phyloP scores from a whole-genome alignment of 805 yeast genomes.

The Candida tallmaniae region DNA sequence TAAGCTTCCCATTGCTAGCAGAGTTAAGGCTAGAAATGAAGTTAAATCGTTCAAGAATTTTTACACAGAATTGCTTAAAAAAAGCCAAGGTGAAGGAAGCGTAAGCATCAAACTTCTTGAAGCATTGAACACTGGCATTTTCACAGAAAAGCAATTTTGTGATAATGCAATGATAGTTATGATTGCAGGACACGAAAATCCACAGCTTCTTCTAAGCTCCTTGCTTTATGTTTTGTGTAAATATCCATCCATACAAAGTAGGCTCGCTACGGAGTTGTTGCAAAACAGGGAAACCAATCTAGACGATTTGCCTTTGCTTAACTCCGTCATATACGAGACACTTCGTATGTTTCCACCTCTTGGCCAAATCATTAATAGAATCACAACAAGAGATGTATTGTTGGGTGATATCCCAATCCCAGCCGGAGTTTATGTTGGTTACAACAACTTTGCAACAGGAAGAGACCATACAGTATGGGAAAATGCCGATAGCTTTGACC shows the following conservation, averaged over 20 bases:
- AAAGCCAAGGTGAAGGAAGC: constrained; percentile 17
- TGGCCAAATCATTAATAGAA: constrained; percentile 51
- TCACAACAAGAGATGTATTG: constrained; percentile 31
- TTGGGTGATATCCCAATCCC: constrained; percentile 47
- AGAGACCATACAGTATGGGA: constrained; percentile 41
- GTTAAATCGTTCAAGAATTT: constrained; percentile 38
- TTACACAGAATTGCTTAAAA: constrained; percentile 30
- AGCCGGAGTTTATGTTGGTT: constrained; percentile 49
- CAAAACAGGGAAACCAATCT: not conserved
- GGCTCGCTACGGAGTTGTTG: constrained; percentile 18
- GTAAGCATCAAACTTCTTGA: constrained; percentile 40
- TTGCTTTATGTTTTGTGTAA: constrained; percentile 45
- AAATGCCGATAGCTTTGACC: constrained; percentile 40
- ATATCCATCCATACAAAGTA: constrained; percentile 26
- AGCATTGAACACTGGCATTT: constrained; percentile 31
- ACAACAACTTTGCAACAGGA: constrained; percentile 50
- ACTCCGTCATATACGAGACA: constrained; percentile 41
- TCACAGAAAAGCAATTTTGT: constrained; percentile 43
- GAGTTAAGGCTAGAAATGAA: constrained; percentile 39
- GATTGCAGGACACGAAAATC: constrained; percentile 65
- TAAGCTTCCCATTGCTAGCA: constrained; percentile 42
- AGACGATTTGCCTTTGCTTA: constrained; percentile 19
- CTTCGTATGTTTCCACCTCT: constrained; percentile 52
- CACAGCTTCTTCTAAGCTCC: constrained; percentile 48
- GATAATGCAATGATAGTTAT: constrained; percentile 53